These are phyloP conservation scores for Trichoderma gamsii DNA, from an alignment of 495 filamentous ascomycete genomes.

Conservation along the genomic window DNA sequence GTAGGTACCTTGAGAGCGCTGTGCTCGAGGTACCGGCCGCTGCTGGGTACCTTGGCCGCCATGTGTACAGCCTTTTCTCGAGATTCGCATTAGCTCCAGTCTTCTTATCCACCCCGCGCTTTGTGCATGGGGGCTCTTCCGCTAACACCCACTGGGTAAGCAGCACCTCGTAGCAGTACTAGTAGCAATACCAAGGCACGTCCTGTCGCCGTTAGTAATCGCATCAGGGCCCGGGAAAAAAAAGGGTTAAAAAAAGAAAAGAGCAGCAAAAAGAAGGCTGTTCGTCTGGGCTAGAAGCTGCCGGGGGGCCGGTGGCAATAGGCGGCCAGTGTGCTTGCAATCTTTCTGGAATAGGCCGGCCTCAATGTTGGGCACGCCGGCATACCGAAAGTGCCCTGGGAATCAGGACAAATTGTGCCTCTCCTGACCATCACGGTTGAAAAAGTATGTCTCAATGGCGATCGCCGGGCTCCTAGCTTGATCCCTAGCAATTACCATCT, in stretches of 20 bases:
- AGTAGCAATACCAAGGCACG: background rate
- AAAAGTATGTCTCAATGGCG: conserved; percentile 4
- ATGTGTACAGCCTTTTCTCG: background rate
- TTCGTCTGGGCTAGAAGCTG: background rate
- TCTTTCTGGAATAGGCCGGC: background rate
- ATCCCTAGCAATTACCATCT: background rate
- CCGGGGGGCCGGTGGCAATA: background rate
- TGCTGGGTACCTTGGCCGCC: background rate
- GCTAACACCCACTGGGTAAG: background rate
- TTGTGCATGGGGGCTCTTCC: background rate
- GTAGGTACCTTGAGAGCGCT: background rate
- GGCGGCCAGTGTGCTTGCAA: conserved; percentile 1
- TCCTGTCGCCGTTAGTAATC: background rate
- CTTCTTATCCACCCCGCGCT: conserved; percentile 13
- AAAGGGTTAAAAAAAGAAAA: background rate
- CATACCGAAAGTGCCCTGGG: background rate
- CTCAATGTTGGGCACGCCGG: background rate
- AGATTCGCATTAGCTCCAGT: background rate
- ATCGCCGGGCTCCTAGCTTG: background rate
- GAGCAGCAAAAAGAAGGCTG: background rate
- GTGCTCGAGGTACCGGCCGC: background rate
- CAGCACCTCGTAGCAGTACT: background rate
- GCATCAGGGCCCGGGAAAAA: background rate
- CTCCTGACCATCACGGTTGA: background rate
- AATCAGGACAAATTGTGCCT: background rate